Base-by-base conservation (phyloP, 2,329 filamentous ascomycete species). In the Ophiostoma triangulosporum region DNA sequence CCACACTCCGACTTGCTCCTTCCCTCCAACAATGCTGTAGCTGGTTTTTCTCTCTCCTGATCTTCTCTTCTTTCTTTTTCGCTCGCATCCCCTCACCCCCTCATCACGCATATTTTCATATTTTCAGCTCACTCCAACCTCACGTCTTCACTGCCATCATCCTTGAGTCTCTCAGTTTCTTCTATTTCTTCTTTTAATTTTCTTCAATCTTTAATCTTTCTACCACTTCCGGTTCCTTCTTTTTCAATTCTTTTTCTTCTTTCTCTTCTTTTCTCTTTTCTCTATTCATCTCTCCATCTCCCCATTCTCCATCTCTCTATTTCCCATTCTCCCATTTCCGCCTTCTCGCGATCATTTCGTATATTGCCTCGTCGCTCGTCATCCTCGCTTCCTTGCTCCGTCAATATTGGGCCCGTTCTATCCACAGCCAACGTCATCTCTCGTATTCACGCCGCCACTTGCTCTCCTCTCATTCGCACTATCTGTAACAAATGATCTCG, bases 21-120 rank as follows among this genome's bases (percentile, higher is more conserved):
- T 27, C 32, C 45, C 32, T 43, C 22, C 50, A 35, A 36, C 49
- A 35, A 7, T 32, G 33, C 29, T 22, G 53, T 49, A 52, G 53
- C 50, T 27, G 27, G 26, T 40, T 38, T 11, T 17, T n/a, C n/a
- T 38, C 27, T 32, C 32, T 2, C 15, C 35, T 53, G 4, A 6
- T 45, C 24, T 36, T 27, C 24, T 9, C 29, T 48, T 24, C 9
- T 32, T 15, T 8, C 14, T 12, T 15, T 32, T 11, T 22, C 27
- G n/a, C 32, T 31, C 12, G 9, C 5, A 12, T 15, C 32, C 32
- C 35, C 35, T 36, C n/a, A n/a, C n/a, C n/a, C n/a, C n/a, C 35
- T 17, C 35, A 36, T 24, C 20, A 5, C 20, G 4, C 20, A 17
- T 14, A 4, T 43, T 24, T 7, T 43, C 20, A 24, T 26, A 6